Evolutionary conservation across 2,329 filamentous ascomycete genomes (phyloP), one percentile per base, ranked within the genome.

Genomic region (Aspergillus alliaceus): DNA sequence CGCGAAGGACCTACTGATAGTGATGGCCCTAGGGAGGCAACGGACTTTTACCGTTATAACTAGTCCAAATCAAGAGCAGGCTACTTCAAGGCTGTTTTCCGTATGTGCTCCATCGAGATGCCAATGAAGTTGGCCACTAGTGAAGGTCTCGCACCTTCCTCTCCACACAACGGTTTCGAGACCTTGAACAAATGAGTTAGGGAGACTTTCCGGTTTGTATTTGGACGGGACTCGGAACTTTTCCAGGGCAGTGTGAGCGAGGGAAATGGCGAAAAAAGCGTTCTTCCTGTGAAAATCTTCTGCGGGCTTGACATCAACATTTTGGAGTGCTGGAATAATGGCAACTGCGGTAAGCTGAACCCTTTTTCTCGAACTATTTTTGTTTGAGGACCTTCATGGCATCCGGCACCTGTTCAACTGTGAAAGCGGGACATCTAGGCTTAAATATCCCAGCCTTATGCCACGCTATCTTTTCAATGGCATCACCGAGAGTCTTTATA

Each of bases 371-470:
- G 7, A 47, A 57, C 0, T 87, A 86, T 42, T 86, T 74, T 4
- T 75, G 61, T 35, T 71, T 64, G 29, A 88, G 64, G 1, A 86
- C 82, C 24, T 72, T 65, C 12, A 75, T 70, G 1, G 79, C 80
- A 1, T 68, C 75, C 2, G 77, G 69, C 0, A 79, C 71, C 68
- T 88, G 86, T 27, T 79, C 72, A 4, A 85, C 75, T 0, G 83
- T 85, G 50, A 88, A 88, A 2, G 84, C 84, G 18, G 81, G 79
- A 9, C 79, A 78, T 1, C 82, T 84, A 0, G 68, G 55, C 73
- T 90, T 90, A 77, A 90, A 85, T 56, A 90, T 87, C 1, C 88
- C 88, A 1, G 86, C 84, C 73, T 90, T 90, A 72, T 90, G 86
- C 88, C 88, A 90, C 0, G 88, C 86, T 60, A 90, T 89, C 70